phyloP scores from a whole-genome alignment of 176 grass and related monocot species.

The Aegilops sharonensis region DNA sequence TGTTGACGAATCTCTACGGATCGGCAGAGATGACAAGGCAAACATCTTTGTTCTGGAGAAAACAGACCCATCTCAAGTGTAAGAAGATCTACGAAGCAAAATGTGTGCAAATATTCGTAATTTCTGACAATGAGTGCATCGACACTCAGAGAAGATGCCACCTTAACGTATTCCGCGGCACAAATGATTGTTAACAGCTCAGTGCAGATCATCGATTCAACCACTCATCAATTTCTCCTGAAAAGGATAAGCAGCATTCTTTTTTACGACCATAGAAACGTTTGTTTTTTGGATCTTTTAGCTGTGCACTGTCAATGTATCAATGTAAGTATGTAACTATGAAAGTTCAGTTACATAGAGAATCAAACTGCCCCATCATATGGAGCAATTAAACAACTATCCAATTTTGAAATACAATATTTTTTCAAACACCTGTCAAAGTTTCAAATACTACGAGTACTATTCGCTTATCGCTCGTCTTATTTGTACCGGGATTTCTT shows the following conservation, averaged over 20 bases:
- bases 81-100: conserved; percentile 12
- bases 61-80: conserved; percentile 39
- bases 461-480: neutral
- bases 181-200: neutral
- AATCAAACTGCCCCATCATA: neutral
- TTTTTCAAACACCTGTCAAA: neutral
- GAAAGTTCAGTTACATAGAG: conserved; percentile 17
- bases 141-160: neutral
- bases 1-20: conserved; percentile 67
- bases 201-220: neutral
- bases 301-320: neutral
- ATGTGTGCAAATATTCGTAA: neutral
- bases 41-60: conserved; percentile 95
- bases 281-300: neutral
- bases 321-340: neutral
- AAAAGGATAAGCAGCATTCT: neutral
- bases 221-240: neutral
- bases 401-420: neutral
- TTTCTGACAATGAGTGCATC: neutral
- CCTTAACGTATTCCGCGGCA: neutral
- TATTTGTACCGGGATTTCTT: neutral
- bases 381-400: neutral
- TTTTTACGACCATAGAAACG: neutral
- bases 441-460: neutral
- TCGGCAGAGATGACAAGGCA: conserved; percentile 86